Base-by-base conservation (phyloP, 352 stramenopile species). In the Elongisporangium senticosum region DNA sequence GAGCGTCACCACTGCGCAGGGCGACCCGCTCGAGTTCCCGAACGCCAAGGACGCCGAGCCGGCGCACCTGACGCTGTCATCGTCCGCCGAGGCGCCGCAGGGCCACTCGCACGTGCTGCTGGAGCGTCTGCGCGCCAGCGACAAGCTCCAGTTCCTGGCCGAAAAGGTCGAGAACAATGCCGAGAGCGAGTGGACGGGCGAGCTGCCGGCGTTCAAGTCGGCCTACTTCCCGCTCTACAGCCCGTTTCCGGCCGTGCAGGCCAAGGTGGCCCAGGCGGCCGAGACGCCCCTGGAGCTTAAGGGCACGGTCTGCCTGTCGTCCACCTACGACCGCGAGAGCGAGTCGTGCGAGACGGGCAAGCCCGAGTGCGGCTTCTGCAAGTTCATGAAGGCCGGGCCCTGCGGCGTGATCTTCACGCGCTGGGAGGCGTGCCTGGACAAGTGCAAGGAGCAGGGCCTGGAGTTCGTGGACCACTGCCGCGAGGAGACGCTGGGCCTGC, bases 341-440 rank as follows among this genome's bases (percentile, higher is more conserved):
- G 75, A 76, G 17, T 53, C 69, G 57, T 94, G 84, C 58, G 40
- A 65, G n/a, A 64, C 65, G 1, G 70, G 62, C n/a, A 93, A 96
- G 64, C 69, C 83, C 33, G 87, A 96, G 70, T 96, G 87, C 58
- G 86, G 85, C 57, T 96, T 93, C 60, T 96, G 87, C 68, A 91
- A 93, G 68, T 96, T 96, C 66, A 96, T 96, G 85, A 94, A 95
- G 71, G 84, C 83, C 21, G 87, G 87, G 0, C 87, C 87, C 53
- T 96, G 87, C 58, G 86, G 83, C 50, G 66, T 66, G 26, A 68
- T 90, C 64, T 96, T 96, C 63, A 81, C 74, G 43, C 72, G 79
- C 26, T 96, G 87, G 87, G 84, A 96, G 64, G 69, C 77, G 37
- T 96, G 87, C 68, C 71, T 96, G 10, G 78, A 94, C 62, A 58